Percentiles rank a stretch among this genome's conserved stretches.
Conservation (phyloP, 1,284 basidiomycete genomes). For the Austroboletus rostrupii region DNA sequence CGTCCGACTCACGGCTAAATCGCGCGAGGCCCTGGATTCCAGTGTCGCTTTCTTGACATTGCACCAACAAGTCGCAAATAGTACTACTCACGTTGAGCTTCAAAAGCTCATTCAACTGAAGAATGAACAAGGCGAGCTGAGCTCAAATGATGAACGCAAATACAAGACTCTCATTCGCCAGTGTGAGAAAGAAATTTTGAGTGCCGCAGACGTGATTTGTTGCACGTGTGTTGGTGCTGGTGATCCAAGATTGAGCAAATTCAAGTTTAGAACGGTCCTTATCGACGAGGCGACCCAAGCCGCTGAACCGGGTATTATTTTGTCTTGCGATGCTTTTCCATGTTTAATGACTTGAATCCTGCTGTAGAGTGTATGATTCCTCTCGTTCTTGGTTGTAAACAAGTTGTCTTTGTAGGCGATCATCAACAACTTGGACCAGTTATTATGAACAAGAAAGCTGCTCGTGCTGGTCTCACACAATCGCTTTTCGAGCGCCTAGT, state of each 20-base stretch:
- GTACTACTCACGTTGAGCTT: constrained; percentile 89
- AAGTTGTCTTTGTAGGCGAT: constrained; percentile 97
- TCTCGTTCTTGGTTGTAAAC: constrained; percentile 95
- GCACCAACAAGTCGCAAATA: constrained; percentile 96
- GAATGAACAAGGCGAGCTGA: constrained; percentile 95
- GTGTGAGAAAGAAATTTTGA: constrained; percentile 95
- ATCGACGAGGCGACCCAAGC: constrained; percentile 99
- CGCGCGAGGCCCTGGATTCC: constrained; percentile 94
- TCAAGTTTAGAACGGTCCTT: constrained; percentile 97
- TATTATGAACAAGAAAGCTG: constrained; percentile 99
- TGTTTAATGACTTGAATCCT: constrained; percentile 10
- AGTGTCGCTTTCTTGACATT: constrained; percentile 91
- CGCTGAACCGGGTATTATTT: constrained; percentile 83
- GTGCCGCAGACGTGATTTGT: constrained; percentile 96
- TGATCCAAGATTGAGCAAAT: constrained; percentile 90
- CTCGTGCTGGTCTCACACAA: constrained; percentile 93
- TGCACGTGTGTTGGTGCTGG: constrained; percentile 98
- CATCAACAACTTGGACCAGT: constrained; percentile 98
- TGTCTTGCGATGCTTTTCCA: constrained; percentile 2
- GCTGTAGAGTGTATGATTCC: constrained; percentile 96
- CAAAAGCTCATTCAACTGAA: constrained; percentile 98
- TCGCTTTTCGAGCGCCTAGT: constrained; percentile 98
- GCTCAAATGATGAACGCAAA: constrained; percentile 94
- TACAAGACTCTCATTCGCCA: constrained; percentile 94
- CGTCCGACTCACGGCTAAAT: constrained; percentile 96